Base-by-base conservation (phyloP, 305 asterid genomes). In the Fraxinus velutina region DNA sequence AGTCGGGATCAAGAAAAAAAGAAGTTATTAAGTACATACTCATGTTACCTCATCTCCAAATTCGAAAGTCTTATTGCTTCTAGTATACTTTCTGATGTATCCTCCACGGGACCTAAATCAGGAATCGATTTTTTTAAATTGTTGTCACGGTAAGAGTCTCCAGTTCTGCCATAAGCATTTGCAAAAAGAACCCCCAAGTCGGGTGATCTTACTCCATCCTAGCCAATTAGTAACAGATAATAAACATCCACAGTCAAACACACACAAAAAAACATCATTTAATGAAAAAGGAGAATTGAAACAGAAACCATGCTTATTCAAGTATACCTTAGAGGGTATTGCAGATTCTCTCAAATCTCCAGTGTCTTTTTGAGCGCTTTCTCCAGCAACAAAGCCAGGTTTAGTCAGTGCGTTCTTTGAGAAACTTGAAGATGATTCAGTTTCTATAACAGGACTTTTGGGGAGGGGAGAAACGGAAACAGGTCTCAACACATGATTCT, bases 41-140 rank as follows among this genome's bases (percentile, higher is more conserved):
- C 91, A 86, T 77, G 79, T 91, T 93, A 96, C 99, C 99, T 97
- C 97, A 91, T 92, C 90, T 97, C 99, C 93, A 97, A 82, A 89
- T 83, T 93, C 5, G 99, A 97, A 70, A 94, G 93, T 85, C 91
- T 98, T 97, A 94, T 90, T 4, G 99, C 98, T 87, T 97, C 99
- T 86, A 94, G 97, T 97, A 97, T 94, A 84, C 98, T 88, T 72
- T 94, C 98, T 32, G 98, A 90, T 92, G 92, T 90, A 55, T 55
- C 66, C 86, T 97, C 99, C 98, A 92, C 91, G 44, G 96, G 96
- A 85, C 93, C 98, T 83, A 91, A 73, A 85, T 92, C 98, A 80
- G 79, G 86, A 76, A 88, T 80, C 19, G 89, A 89, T 85, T 84
- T 86, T 37, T 84, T 87, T 80, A 88, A 86, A 85, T 82, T 90